Conservation (phyloP, 352 stramenopile species). For the Globisporangium takayamanum region DNA sequence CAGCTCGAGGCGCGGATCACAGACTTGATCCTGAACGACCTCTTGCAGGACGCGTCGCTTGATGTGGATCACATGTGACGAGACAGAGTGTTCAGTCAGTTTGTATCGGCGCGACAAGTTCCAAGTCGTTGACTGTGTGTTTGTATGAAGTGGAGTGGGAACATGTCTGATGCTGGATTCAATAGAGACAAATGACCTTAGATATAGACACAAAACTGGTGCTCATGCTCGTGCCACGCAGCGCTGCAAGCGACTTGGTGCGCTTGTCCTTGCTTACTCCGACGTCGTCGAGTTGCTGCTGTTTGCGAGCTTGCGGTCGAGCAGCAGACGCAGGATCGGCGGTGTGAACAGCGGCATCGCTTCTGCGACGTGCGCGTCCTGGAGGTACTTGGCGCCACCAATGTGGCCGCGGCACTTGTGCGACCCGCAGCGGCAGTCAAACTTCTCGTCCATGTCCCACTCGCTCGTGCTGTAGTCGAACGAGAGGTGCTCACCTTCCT, state of each 20-base stretch:
- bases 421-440: constrained; percentile 74
- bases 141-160: background rate
- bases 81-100: no score
- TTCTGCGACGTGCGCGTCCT: constrained; percentile 37
- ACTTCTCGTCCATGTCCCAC: constrained; percentile 91
- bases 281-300: background rate
- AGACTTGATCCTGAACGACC: constrained; percentile 24
- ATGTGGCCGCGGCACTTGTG: constrained; percentile 59
- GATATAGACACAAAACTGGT: background rate
- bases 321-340: constrained; percentile 59
- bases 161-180: background rate
- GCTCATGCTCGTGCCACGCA: background rate
- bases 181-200: background rate
- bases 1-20: constrained; percentile 32
- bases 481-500: constrained; percentile 64
- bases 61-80: background rate
- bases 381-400: constrained; percentile 76
- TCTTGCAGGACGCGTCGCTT: constrained; percentile 12
- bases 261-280: no score
- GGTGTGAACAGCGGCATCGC: constrained; percentile 66
- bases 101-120: no score
- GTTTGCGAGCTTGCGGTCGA: constrained; percentile 30
- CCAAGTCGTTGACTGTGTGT: no score
- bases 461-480: constrained; percentile 89
- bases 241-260: background rate